Percentiles rank a stretch among this genome's conserved stretches.
Conservation (phyloP, 345 rosid species). For the Gossypium rotundifolium region DNA sequence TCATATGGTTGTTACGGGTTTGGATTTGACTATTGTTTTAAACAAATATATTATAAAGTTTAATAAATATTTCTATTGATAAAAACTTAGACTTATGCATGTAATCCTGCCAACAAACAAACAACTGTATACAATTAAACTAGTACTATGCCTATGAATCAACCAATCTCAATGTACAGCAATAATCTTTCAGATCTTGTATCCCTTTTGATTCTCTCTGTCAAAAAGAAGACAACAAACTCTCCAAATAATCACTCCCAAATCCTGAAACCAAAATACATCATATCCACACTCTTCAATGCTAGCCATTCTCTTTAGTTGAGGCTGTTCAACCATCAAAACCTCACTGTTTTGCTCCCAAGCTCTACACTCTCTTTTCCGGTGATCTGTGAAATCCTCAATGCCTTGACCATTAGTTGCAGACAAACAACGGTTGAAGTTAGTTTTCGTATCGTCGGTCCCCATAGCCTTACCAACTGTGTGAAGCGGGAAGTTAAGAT, state of each 20-base stretch:
- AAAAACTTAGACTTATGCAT: background rate
- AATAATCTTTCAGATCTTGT: background rate
- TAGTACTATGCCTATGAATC: background rate
- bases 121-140: background rate
- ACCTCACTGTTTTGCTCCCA: conserved; percentile 18
- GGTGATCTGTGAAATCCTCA: background rate
- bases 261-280: conserved; percentile 40
- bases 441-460: conserved; percentile 12
- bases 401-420: background rate
- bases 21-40: too few species aligned
- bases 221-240: conserved; percentile 50
- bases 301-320: conserved; percentile 25
- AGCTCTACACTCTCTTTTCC: conserved; percentile 28
- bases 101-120: background rate
- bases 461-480: conserved; percentile 41
- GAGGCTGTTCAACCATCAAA: conserved; percentile 26
- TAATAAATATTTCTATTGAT: background rate
- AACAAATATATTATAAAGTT: background rate
- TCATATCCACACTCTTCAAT: conserved; percentile 15
- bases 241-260: conserved; percentile 67
- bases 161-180: background rate
- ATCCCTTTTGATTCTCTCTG: background rate
- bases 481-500: conserved; percentile 64
- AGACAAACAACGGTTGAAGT: background rate
- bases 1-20: too few species aligned